Percentiles rank a stretch among this genome's conserved stretches.
phyloP scores from a whole-genome alignment of 2,329 filamentous ascomycete species.

The Seiridium unicorne region DNA sequence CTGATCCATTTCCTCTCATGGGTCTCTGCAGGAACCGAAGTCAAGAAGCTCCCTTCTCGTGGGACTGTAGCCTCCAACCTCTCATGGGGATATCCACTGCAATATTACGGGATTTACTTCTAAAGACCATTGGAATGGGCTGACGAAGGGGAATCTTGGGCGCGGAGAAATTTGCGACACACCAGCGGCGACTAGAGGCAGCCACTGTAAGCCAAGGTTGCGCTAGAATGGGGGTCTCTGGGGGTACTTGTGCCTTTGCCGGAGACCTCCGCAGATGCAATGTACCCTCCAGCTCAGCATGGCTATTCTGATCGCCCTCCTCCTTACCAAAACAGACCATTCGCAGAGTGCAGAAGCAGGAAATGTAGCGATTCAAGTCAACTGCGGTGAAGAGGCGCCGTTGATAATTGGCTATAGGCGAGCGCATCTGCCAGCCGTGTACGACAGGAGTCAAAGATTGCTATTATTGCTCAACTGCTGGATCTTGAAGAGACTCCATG shows the following conservation, averaged over 20 bases:
- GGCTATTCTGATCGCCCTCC: too few relatives aligned
- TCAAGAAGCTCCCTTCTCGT: not conserved
- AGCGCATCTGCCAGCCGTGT: too few relatives aligned
- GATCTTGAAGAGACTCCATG: not conserved
- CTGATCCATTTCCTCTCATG: not conserved
- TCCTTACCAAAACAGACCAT: too few relatives aligned
- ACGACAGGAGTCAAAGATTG: not conserved
- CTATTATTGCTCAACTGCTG: not conserved
- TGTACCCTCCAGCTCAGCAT: too few relatives aligned
- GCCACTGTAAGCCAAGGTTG: not conserved
- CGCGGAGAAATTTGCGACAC: not conserved
- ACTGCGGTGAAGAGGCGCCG: too few relatives aligned
- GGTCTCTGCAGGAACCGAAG: not conserved
- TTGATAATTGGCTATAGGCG: too few relatives aligned
- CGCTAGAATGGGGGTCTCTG: not conserved
- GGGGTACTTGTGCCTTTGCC: too few relatives aligned
- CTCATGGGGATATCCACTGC: not conserved
- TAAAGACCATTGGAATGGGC: not conserved
- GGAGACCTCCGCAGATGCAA: too few relatives aligned
- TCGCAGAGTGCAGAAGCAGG: too few relatives aligned
- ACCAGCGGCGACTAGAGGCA: not conserved
- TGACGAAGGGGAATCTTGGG: not conserved
- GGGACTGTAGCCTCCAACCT: not conserved
- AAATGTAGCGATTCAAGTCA: too few relatives aligned
- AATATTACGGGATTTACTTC: not conserved